Base-by-base conservation (phyloP, 192 early-diverging fungal species). In the Dissophora ornata region DNA sequence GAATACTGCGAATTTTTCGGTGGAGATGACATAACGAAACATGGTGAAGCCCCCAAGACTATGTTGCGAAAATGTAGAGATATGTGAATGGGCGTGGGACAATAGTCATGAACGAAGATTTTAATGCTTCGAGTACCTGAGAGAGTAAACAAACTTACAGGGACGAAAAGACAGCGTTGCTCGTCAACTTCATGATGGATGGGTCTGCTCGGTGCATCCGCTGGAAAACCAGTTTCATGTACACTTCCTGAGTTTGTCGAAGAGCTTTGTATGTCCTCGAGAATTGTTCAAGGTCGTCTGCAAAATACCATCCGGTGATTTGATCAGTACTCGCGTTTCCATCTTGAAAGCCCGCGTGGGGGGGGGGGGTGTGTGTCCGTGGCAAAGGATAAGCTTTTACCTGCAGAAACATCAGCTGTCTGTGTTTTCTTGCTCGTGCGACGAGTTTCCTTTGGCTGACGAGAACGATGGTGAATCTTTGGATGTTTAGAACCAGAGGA, bases 241-340 rank as follows among this genome's bases (percentile, higher is more conserved):
- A 42, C 3, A 18, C 12, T 2, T 45, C 57, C 12, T 59, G 57
- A 7, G 40, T 13, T 6, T n/a, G n/a, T 22, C 57, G 47, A 8
- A 69, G 38, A 13, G 40, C 48, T n/a, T 51, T 53, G 24, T 69
- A 69, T 2, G 48, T 28, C 26, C 29, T 36, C 15, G 50, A 51
- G 54, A 53, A 69, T 21, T 54, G 57, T 29, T 46, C 42, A 32
- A 69, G 25, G 6, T 59, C 48, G 13, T 34, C 67, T 69, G 57
- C 2, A 51, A 1, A 51, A 18, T 10, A 19, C 16, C 6, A 49
- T 25, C 3, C 19, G 1, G 32, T 26, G 4, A 4, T 34, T 19
- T 33, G 12, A 36, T 13, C 19, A 61, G 5, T 6, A 41, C 33
- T 2, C 29, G 9, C 13, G 33, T 15, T 19, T 24, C 29, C 2